Base-by-base conservation (phyloP, 2,329 filamentous ascomycete genomes). In the Drechslera avenae region DNA sequence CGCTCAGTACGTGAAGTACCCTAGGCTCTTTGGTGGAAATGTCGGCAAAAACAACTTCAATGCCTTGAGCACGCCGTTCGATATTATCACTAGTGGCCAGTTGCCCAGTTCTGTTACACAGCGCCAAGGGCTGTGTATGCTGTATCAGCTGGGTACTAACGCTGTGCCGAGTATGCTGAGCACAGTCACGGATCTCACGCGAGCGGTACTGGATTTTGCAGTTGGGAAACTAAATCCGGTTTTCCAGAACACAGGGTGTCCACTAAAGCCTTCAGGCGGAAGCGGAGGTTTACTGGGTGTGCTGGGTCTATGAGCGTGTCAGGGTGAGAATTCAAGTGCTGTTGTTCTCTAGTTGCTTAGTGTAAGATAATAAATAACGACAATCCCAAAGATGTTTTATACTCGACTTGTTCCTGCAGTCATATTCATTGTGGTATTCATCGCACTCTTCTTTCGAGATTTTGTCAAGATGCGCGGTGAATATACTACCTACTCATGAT, bases 1-100 rank as follows among this genome's bases (percentile, higher is more conserved):
- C 2, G 60, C 62, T 1, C 69, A 73, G 68, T 79, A 79, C 51
- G 52, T 73, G 16, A 57, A 70, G 54, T 67, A 76, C 47, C 77
- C 78, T 3, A 76, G 78, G 9, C 62, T 75, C 0, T 78, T 79
- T 42, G 76, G 77, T 31, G 76, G 77, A 32, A 74, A 73, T 31
- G 73, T 72, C 5, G 75, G 68, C 9, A 67, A 63, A 19, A 71
- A 71, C 18, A 65, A 66, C 43, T 78, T 78, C 53, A 56, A 76
- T 43, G 61, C 63, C 2, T 47, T 77, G 31, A 69, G 68, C 44
- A 57, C 58, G 3, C 51, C 63, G 2, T 77, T 75, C 40, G 69
- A 68, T 12, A 56, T 66, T 14, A 77, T 79, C 49, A 33, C 64
- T 52, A 64, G 78, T 41, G 76, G 77, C 10, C 73, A 67, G 36